A percentile compares a stretch with the other conserved stretches of the same genome.
Evolutionary conservation across 2,329 filamentous ascomycete genomes (phyloP).

Genomic region (Diaporthe citriasiana): DNA sequence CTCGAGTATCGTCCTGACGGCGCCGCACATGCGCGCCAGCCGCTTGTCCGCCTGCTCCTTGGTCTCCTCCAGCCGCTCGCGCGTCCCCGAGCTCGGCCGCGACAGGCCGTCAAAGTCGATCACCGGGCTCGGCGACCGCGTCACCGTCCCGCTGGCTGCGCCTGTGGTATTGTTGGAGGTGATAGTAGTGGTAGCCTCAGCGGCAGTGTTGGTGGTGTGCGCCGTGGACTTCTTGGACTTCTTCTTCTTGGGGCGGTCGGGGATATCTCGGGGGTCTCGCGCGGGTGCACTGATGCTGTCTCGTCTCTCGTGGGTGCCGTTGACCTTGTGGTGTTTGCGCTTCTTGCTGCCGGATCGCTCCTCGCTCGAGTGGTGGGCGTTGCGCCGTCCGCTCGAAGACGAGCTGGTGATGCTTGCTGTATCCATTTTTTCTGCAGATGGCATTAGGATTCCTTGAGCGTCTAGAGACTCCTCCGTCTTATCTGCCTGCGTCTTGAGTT

Average conservation of each 20-base stretch:
- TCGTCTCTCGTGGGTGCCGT: slow-evolving; percentile 55
- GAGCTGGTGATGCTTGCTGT: slow-evolving; percentile 39
- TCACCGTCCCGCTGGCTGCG: slow-evolving; percentile 44
- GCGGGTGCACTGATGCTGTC: slow-evolving; percentile 72
- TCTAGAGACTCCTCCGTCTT: not conserved
- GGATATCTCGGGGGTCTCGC: slow-evolving; percentile 71
- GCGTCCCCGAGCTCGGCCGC: slow-evolving; percentile 73
- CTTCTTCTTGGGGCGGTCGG: slow-evolving; percentile 52
- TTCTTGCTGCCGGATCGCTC: slow-evolving; percentile 43
- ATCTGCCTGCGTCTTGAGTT: not conserved
- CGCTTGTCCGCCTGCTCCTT: slow-evolving; percentile 65
- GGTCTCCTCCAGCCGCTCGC: slow-evolving; percentile 71
- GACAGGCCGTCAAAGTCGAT: slow-evolving; percentile 75
- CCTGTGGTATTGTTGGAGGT: slow-evolving; percentile 40
- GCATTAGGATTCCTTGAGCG: not conserved
- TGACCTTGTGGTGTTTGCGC: slow-evolving; percentile 46
- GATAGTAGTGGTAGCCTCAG: not conserved
- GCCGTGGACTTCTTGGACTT: slow-evolving; percentile 24
- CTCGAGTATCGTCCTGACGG: slow-evolving; percentile 76
- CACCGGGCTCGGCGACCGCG: slow-evolving; percentile 67
- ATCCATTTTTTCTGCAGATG: slow-evolving; percentile 36
- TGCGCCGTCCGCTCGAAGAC: slow-evolving; percentile 38
- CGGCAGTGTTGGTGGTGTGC: not conserved
- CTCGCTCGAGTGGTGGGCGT: slow-evolving; percentile 34
- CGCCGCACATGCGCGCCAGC: slow-evolving; percentile 71